Evolutionary conservation across 2,329 filamentous ascomycete species (phyloP).

Genomic region (Aureobasidium pullulans): DNA sequence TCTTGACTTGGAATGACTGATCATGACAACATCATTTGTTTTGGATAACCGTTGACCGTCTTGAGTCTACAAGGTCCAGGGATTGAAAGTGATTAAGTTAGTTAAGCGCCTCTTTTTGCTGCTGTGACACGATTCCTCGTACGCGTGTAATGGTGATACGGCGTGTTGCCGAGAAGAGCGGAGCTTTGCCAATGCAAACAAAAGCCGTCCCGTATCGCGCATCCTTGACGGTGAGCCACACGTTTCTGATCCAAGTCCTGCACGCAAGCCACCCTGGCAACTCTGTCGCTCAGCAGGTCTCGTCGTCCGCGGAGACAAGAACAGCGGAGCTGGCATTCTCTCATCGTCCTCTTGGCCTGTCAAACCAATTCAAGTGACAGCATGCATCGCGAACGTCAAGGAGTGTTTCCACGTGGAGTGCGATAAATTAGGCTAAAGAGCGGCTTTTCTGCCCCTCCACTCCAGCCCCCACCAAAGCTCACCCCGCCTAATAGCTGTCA

Average conservation of each 20-base stretch:
- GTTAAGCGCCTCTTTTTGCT: neutral
- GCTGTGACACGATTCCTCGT: neutral
- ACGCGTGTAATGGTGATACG: neutral
- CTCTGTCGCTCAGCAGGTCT: neutral
- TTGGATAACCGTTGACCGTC: neutral
- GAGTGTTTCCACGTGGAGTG: neutral
- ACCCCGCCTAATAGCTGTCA: constrained; percentile 8
- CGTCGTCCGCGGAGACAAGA: neutral
- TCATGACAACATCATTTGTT: neutral
- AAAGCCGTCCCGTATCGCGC: neutral
- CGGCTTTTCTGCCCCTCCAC: constrained; percentile 3
- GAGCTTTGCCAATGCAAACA: neutral
- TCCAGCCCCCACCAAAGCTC: neutral
- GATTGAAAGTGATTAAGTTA: neutral
- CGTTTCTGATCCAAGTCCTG: neutral
- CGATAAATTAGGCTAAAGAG: constrained; percentile 4
- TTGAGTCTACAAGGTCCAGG: neutral
- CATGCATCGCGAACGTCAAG: neutral
- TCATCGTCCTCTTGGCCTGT: neutral
- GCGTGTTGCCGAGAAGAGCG: neutral
- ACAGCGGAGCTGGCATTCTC: neutral
- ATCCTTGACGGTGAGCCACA: neutral
- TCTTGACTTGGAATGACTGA: neutral
- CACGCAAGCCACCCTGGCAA: neutral
- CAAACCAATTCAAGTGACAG: neutral